Percentiles rank a stretch among this genome's conserved stretches.
These are phyloP conservation scores for Urochloa ruziziensis DNA, from an alignment of 176 grass and related monocot species.

Conservation along the genomic window DNA sequence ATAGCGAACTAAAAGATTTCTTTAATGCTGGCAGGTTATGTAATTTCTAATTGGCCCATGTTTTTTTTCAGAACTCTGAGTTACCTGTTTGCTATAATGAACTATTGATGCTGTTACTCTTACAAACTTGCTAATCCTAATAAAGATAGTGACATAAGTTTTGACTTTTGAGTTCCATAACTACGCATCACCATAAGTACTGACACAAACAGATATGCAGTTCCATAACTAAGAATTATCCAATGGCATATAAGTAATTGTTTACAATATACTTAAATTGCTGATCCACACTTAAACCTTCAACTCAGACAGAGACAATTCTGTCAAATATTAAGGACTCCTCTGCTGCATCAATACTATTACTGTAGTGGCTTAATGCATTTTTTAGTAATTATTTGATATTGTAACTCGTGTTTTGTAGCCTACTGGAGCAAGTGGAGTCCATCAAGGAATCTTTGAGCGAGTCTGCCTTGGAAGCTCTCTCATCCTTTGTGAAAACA, in stretches of 20 bases:
- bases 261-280: background rate
- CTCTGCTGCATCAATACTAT: background rate
- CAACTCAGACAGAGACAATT: constrained; percentile 2
- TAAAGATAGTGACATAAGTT: background rate
- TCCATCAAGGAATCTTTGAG: constrained; percentile 85
- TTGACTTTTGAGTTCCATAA: background rate
- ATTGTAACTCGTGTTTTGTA: constrained; percentile 37
- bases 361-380: background rate
- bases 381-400: constrained; percentile 2
- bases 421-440: constrained; percentile 79
- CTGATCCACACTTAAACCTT: constrained; percentile 4
- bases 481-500: constrained; percentile 64
- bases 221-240: background rate
- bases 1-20: constrained; percentile 88
- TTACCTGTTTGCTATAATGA: constrained; percentile 14
- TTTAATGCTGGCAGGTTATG: constrained; percentile 97
- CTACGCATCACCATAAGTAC: background rate
- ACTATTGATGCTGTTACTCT: constrained; percentile 8
- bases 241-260: background rate
- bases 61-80: background rate
- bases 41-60: constrained; percentile 18
- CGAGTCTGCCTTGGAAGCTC: constrained; percentile 56
- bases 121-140: constrained; percentile 8
- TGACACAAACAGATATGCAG: background rate
- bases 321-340: background rate